Conservation (phyloP, 345 rosid genomes). For the Aethionema arabicum region DNA sequence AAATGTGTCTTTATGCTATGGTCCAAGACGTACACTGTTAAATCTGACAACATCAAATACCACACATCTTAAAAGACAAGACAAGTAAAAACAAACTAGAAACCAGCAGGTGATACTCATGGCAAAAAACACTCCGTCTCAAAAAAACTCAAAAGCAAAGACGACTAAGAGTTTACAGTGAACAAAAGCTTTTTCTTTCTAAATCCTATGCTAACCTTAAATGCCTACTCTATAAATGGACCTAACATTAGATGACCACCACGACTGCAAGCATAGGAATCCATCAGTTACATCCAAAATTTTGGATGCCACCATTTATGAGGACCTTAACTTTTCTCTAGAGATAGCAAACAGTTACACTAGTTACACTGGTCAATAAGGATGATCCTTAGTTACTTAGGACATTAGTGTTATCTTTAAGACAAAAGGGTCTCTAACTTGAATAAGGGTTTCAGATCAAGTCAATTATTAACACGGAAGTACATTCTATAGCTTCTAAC, state of each 20-base stretch:
- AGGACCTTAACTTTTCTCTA: constrained; percentile 9
- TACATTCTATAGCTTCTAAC: constrained; percentile 23
- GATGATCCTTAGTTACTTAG: constrained; percentile 21
- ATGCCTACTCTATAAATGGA: constrained; percentile 23
- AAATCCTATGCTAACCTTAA: constrained; percentile 24
- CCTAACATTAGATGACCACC: constrained; percentile 28
- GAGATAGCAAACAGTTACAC: constrained; percentile 17
- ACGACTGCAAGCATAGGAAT: constrained; percentile 19
- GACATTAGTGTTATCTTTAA: constrained; percentile 23
- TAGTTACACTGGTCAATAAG: constrained; percentile 30
- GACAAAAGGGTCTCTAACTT: constrained; percentile 23
- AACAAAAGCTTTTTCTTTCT: constrained; percentile 7
- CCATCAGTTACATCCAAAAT: constrained; percentile 20
- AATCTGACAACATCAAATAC: constrained; percentile 22
- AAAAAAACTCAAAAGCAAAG: not conserved
- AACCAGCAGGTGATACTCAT: constrained; percentile 6
- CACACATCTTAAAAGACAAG: not conserved
- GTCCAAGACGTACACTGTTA: constrained; percentile 25
- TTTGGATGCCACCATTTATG: constrained; percentile 33
- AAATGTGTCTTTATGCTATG: constrained; percentile 19
- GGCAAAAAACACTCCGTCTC: no score
- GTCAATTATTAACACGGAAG: constrained; percentile 20
- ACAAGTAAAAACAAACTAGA: constrained; percentile 18
- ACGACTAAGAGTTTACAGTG: constrained; percentile 9
- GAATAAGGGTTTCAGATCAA: constrained; percentile 10